Conservation (phyloP, 1,284 basidiomycete genomes). For the Chalciporus sp. region DNA sequence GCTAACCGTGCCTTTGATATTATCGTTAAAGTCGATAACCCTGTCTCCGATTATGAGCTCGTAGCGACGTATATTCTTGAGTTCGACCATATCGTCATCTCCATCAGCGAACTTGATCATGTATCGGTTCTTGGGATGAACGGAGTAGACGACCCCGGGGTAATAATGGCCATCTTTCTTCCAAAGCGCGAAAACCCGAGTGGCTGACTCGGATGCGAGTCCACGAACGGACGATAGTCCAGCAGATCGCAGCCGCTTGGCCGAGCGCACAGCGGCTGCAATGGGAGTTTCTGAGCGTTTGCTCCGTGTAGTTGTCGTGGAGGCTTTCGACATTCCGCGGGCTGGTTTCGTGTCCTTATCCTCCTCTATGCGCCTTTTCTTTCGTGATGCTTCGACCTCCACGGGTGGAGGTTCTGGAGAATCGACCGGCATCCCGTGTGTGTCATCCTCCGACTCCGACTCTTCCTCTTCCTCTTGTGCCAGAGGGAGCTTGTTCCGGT, state of each 20-base stretch:
- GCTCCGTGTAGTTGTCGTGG: constrained; percentile 30
- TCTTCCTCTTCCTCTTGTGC: constrained; percentile 42
- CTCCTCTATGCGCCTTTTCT: constrained; percentile 50
- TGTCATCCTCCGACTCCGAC: constrained; percentile 39
- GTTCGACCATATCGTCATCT: constrained; percentile 44
- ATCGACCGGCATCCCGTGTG: constrained; percentile 31
- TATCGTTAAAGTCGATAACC: constrained; percentile 43
- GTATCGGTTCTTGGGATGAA: constrained; percentile 37
- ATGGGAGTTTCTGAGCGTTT: constrained; percentile 36
- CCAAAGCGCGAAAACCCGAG: constrained; percentile 72
- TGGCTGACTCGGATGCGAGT: constrained; percentile 30
- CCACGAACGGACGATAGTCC: constrained; percentile 29
- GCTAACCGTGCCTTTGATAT: constrained; percentile 37
- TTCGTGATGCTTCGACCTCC: constrained; percentile 35
- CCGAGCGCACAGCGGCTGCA: constrained; percentile 25
- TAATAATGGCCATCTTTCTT: constrained; percentile 62
- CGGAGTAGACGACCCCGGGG: constrained; percentile 53
- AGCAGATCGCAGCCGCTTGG: constrained; percentile 35
- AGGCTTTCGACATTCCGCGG: constrained; percentile 25
- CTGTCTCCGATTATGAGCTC: constrained; percentile 56
- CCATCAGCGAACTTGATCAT: constrained; percentile 64
- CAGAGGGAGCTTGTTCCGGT: background rate
- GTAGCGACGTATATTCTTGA: constrained; percentile 57
- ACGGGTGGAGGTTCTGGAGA: constrained; percentile 30
- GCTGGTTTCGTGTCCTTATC: constrained; percentile 26